Base-by-base conservation (phyloP, 2,329 filamentous ascomycete genomes). In the Talaromyces sp. region DNA sequence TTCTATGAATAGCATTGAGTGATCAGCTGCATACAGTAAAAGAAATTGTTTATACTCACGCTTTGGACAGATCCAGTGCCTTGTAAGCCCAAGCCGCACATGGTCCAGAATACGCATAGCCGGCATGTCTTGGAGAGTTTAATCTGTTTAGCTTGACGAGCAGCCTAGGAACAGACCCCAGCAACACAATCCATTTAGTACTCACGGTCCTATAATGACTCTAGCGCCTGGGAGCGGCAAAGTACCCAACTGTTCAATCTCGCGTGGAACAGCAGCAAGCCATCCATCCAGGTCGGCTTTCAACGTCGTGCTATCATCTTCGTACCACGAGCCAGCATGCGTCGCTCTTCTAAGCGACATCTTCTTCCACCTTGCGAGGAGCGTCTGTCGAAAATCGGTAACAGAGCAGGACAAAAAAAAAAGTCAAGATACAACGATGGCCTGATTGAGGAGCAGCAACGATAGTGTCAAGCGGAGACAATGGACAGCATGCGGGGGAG, bases 51-150 rank as follows among this genome's bases (percentile, higher is more conserved):
- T 29, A 29, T 56, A 73, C 82, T 72, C 74, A 88, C 84, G 87
- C 88, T 63, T 85, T 85, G 62, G 86, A 88, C 59, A 97, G 82
- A 73, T 97, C 92, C 55, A 96, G 86, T 7, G 85, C 84, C 75
- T 91, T 94, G 78, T 97, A 99, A 9, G 94, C 94, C 87, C 91
- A 97, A 50, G 92, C 94, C 50, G 94, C 94, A 66, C 91, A 93
- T 43, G 88, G 85, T 8, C 94, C 94, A 3, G 94, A 99, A 80
- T 93, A 97, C 1, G 85, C 80, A 77, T 96, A 99, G 63, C 94
- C 94, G 62, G 94, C 94, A 74, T 99, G 94, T 62, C 93, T 97
- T 66, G 32, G 19, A 60, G n/a, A 46, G 21, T 21, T 21, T 17
- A 24, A 12, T 11, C 12, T 26, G 29, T 35, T 43, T 38, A 43